Base-by-base conservation (phyloP, 352 stramenopile genomes). In the Phytophthora melonis region DNA sequence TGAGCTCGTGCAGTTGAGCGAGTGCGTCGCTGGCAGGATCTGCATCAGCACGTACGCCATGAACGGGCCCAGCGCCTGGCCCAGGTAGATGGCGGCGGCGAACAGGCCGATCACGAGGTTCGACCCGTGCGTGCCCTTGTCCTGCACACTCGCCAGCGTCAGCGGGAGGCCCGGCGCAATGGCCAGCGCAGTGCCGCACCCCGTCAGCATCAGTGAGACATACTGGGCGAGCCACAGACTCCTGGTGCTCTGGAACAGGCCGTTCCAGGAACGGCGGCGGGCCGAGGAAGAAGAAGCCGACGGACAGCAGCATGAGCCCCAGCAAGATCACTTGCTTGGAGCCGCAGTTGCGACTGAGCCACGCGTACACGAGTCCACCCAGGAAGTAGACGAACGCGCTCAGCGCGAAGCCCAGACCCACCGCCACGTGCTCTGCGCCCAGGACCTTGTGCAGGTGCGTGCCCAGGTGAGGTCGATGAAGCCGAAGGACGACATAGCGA, bases 21-120 rank as follows among this genome's bases (percentile, higher is more conserved):
- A 74, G 43, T 72, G 71, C 2, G 78, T 82, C 23, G 43, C 49
- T 23, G 87, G 87, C 30, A 92, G 60, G 18, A 91, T 64, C 45
- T 83, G 59, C 74, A 84, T 83, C 43, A 93, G 58, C 16, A 81
- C 19, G 11, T 87, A 77, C 53, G 86, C 81, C 16, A 92, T 18
- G 54, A 92, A 85, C 34, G 86, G 86, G 5, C 86, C 86, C 18
- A 91, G 58, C 21, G 84, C 81, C 55, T 93, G 86, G 1, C 86
- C 84, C 19, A 92, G 62, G 64, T 93, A 93, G 50, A 93, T 87
- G 21, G 86, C 84, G 6, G 81, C 79, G 16, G 83, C 83, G 71
- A 93, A 93, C 14, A 93, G 72, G 3, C 83, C 86, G 34, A 93
- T 85, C 18, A 92, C 83, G 21, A 92, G 75, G 70, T 91, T 89